Evolutionary conservation across 1,284 basidiomycete genomes (phyloP).

Genomic region (Tilletia walkeri): DNA sequence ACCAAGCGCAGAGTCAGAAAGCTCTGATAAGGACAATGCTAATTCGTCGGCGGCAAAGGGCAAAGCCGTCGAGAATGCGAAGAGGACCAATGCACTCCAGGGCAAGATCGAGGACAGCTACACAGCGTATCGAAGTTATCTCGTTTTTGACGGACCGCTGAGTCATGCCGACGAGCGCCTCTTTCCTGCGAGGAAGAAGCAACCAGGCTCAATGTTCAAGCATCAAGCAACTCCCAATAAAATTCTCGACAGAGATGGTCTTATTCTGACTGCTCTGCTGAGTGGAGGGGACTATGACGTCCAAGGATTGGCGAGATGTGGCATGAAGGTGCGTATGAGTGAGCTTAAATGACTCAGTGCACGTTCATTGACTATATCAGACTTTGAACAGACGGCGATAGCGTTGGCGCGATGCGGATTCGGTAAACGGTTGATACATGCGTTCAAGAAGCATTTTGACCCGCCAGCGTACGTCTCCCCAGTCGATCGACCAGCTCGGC

Average conservation of each 20-base stretch:
- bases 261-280: conserved; percentile 81
- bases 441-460: conserved; percentile 54
- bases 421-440: conserved; percentile 62
- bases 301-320: conserved; percentile 36
- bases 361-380: neutral
- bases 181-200: conserved; percentile 59
- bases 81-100: conserved; percentile 19
- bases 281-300: conserved; percentile 85
- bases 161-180: conserved; percentile 60
- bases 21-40: neutral
- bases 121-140: conserved; percentile 61
- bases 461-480: conserved; percentile 9
- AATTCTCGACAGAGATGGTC: conserved; percentile 68
- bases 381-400: conserved; percentile 56
- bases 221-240: conserved; percentile 60
- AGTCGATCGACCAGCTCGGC: neutral
- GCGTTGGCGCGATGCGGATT: conserved; percentile 59
- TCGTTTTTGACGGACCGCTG: conserved; percentile 68
- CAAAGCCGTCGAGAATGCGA: neutral
- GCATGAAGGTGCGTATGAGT: conserved; percentile 27
- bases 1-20: neutral
- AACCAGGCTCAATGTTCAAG: conserved; percentile 62
- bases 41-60: conserved; percentile 44
- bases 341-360: neutral
- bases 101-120: conserved; percentile 60